These are phyloP conservation scores for Melocanna baccifera DNA, from an alignment of 176 grass and related monocot genomes.

Conservation along the genomic window DNA sequence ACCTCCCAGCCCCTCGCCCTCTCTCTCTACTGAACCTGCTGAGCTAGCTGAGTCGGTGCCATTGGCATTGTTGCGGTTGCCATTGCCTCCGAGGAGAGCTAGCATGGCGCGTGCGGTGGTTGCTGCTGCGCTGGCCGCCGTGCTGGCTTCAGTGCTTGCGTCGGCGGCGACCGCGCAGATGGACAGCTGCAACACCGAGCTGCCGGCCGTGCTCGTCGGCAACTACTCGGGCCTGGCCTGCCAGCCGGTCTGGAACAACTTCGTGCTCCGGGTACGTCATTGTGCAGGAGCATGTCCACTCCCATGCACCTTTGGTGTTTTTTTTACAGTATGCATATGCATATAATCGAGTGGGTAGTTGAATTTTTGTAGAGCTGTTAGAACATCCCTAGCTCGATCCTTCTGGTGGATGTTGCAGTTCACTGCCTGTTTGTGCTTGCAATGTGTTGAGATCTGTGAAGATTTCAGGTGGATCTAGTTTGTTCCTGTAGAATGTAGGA, in stretches of 20 bases:
- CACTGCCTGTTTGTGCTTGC: background rate
- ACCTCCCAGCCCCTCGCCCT: constrained; percentile 32
- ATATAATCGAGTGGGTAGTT: background rate
- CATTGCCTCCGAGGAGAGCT: background rate
- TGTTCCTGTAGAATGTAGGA: background rate
- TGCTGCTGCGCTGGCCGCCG: background rate
- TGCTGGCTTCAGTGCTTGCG: constrained; percentile 6
- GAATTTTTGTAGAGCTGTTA: background rate
- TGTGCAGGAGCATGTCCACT: background rate
- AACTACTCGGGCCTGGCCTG: constrained; percentile 78
- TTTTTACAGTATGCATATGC: background rate
- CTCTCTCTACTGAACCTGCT: background rate
- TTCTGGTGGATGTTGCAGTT: background rate
- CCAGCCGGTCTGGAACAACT: constrained; percentile 84
- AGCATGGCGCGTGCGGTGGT: constrained; percentile 1
- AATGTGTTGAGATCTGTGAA: background rate
- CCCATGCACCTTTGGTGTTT: background rate
- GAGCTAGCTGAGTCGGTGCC: background rate
- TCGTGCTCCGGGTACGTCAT: constrained; percentile 75
- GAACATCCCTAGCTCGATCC: background rate
- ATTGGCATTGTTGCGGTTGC: background rate
- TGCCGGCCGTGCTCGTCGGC: constrained; percentile 47
- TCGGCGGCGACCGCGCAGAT: constrained; percentile 43
- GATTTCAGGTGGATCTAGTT: constrained; percentile 12
- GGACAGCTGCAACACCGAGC: constrained; percentile 49